Evolutionary conservation across 768 basidiomycete species (phyloP), one percentile per base, ranked within the genome.

Genomic region (Tylopilus rubrobrunneus): DNA sequence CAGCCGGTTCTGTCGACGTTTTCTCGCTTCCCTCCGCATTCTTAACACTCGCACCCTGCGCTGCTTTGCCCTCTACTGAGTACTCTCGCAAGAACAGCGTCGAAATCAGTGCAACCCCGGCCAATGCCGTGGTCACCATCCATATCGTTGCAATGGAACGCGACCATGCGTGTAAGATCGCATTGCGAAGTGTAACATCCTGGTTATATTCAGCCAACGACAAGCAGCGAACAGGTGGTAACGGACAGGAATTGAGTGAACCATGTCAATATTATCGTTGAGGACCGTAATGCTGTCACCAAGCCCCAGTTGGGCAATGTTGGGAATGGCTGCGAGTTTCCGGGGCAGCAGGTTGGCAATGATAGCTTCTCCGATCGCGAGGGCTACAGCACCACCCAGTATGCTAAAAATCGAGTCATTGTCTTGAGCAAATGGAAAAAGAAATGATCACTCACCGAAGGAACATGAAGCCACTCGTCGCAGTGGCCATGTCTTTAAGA

Each of bases 401-500:
- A 79, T 80, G 54, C 87, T 86, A 46, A 34, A 55, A 47, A 14
- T 34, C 12, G 14, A 15, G 6, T 7, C 36, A 31, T 21, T 19
- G 7, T 7, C 28, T 33, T 56, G 33, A 46, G 14, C 50, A 11
- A 44, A 48, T 34, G n/a, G 4, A 31, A 33, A 12, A 12, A 42
- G 7, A 4, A 14, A 21, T 7, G 0, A 4, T 37, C 11, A 17
- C 44, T 34, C 64, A 83, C 82, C 87, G 77, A 57, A 92, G 74
- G 64, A 92, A 85, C 21, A 80, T 78, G 59, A 85, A 87, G 0
- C 86, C 81, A 1, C 83, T 83, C 82, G 55, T 88, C 65, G 4
- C 87, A 77, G 89, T 88, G 1, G 90, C 89, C 88, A 92, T 91
- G 57, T 92, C 88, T 57, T 83, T 84, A 28, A 87, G 65, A 4